These are phyloP conservation scores for Lupinus albus DNA, from an alignment of 306 rosid species.

Conservation along the genomic window DNA sequence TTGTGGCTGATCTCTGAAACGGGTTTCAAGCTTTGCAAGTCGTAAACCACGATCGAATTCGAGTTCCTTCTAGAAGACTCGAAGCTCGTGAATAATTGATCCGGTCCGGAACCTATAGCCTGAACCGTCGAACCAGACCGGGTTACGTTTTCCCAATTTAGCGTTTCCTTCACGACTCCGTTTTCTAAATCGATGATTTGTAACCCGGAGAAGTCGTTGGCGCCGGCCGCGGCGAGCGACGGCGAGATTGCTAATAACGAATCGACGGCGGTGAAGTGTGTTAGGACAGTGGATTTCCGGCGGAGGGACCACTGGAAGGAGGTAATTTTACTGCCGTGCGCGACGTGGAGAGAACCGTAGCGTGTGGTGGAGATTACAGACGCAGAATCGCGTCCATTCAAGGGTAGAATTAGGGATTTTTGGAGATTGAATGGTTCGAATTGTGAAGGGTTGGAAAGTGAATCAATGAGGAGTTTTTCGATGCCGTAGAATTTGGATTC, in stretches of 20 bases:
- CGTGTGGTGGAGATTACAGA: constrained; percentile 71
- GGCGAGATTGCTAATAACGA: constrained; percentile 77
- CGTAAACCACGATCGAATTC: constrained; percentile 77
- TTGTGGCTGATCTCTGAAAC: constrained; percentile 62
- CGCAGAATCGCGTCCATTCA: constrained; percentile 80
- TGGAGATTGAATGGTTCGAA: constrained; percentile 87
- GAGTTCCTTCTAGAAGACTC: constrained; percentile 87
- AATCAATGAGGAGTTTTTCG: constrained; percentile 60
- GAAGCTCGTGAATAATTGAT: constrained; percentile 69
- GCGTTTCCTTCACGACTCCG: constrained; percentile 54
- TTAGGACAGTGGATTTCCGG: constrained; percentile 72
- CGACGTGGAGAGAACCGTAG: constrained; percentile 75
- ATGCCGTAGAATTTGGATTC: constrained; percentile 84
- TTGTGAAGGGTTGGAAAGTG: constrained; percentile 74
- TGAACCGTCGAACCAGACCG: constrained; percentile 85
- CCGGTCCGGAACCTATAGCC: constrained; percentile 73
- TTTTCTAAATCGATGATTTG: constrained; percentile 70
- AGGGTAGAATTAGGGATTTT: constrained; percentile 56
- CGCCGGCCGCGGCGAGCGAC: constrained; percentile 75
- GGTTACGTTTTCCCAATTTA: constrained; percentile 88
- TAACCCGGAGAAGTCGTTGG: constrained; percentile 86
- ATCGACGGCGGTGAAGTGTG: constrained; percentile 84
- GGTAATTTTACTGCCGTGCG: constrained; percentile 90
- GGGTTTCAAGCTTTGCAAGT: constrained; percentile 52
- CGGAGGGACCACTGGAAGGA: constrained; percentile 89